Evolutionary conservation across 2,329 filamentous ascomycete species (phyloP).

Genomic region (Fonsecaea pugnacius): DNA sequence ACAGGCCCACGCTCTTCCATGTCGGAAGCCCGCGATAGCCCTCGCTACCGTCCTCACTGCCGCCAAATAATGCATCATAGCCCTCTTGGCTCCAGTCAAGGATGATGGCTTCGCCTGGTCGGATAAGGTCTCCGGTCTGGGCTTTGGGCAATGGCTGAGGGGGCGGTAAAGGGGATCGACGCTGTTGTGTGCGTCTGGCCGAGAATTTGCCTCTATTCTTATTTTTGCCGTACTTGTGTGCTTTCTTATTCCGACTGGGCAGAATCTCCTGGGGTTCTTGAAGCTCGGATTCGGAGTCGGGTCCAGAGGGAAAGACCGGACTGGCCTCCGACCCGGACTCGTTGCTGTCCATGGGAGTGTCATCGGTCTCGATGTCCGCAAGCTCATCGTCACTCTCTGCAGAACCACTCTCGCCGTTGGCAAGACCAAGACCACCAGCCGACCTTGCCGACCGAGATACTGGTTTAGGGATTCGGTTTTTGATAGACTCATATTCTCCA

Average conservation of each 20-base stretch:
- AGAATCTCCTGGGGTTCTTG: conserved; percentile 34
- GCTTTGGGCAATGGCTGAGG: conserved; percentile 30
- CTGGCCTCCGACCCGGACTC: conserved; percentile 32
- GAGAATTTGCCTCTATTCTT: conserved; percentile 44
- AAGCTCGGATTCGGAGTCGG: conserved; percentile 40
- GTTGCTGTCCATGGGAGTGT: conserved; percentile 29
- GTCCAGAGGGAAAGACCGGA: conserved; percentile 34
- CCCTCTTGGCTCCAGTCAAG: conserved; percentile 80
- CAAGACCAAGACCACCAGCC: conserved; percentile 35
- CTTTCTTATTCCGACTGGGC: conserved; percentile 29
- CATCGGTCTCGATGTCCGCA: conserved; percentile 34
- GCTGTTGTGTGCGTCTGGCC: conserved; percentile 30
- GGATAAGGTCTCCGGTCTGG: conserved; percentile 62
- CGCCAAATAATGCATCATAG: conserved; percentile 71
- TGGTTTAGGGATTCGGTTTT: conserved; percentile 29
- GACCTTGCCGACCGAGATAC: conserved; percentile 37
- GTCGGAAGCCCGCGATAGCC: conserved; percentile 65
- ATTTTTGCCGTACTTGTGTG: conserved; percentile 42
- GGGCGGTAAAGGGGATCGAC: conserved; percentile 27
- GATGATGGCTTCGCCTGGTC: conserved; percentile 80
- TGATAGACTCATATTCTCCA: conserved; percentile 31
- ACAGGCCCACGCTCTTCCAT: conserved; percentile 56
- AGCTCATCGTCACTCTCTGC: conserved; percentile 43
- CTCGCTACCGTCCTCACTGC: conserved; percentile 47
- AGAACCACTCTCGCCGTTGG: conserved; percentile 37